phyloP scores from a whole-genome alignment of 2,329 filamentous ascomycete genomes.

The Lachnellula suecica region DNA sequence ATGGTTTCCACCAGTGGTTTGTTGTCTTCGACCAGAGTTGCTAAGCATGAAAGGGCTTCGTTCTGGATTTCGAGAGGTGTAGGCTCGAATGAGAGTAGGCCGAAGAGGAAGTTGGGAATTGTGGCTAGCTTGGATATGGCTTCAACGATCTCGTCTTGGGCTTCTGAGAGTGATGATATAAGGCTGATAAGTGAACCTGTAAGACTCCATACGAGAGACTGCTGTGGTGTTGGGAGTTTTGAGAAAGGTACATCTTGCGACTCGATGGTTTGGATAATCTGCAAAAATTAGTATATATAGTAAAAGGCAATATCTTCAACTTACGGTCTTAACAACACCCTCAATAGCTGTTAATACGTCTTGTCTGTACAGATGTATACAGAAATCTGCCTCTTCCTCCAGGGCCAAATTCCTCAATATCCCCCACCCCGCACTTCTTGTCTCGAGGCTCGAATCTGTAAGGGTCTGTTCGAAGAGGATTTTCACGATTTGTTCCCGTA shows the following conservation, averaged over 20 bases:
- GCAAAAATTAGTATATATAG: constrained; percentile 7
- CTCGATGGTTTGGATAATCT: constrained; percentile 31
- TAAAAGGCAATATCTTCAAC: constrained; percentile 21
- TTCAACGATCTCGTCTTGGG: constrained; percentile 59
- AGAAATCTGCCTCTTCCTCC: constrained; percentile 67
- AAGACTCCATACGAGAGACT: constrained; percentile 53
- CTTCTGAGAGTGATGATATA: constrained; percentile 53
- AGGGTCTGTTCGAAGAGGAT: constrained; percentile 63
- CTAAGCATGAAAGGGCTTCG: constrained; percentile 54
- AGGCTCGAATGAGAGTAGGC: constrained; percentile 43
- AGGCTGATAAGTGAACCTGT: constrained; percentile 53
- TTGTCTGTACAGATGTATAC: constrained; percentile 61
- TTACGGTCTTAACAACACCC: constrained; percentile 52
- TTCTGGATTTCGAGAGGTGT: constrained; percentile 39
- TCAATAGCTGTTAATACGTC: constrained; percentile 62
- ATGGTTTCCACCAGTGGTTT: constrained; percentile 50
- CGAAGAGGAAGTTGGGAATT: constrained; percentile 54
- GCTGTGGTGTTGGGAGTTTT: constrained; percentile 52
- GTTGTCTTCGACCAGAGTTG: constrained; percentile 61
- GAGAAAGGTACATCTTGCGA: constrained; percentile 41
- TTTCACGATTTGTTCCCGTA: constrained; percentile 65
- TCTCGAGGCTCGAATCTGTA: constrained; percentile 61
- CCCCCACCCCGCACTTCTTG: constrained; percentile 65
- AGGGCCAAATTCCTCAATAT: constrained; percentile 60
- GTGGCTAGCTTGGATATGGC: constrained; percentile 49